These are phyloP conservation scores for Nidula microcarpa DNA, from an alignment of 768 basidiomycete species.

Conservation along the genomic window DNA sequence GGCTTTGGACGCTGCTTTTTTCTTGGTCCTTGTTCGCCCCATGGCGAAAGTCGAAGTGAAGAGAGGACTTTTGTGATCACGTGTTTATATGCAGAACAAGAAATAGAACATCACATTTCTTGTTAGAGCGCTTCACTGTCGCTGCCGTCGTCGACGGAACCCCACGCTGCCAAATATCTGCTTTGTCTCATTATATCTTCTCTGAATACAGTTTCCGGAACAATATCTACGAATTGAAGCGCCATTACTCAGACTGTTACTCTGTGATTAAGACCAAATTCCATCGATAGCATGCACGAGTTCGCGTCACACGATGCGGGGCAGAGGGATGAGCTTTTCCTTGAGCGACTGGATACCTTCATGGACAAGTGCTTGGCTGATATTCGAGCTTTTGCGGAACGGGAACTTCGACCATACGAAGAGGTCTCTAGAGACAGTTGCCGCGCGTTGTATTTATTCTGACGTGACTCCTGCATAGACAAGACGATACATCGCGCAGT, in stretches of 20 bases:
- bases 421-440: conserved; percentile 37
- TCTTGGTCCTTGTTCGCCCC: conserved; percentile 55
- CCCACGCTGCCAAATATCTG: too few relatives aligned
- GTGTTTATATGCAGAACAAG: conserved; percentile 9
- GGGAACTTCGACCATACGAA: conserved; percentile 56
- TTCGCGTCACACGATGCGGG: conserved; percentile 22
- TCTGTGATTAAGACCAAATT: conserved; percentile 4
- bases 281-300: conserved; percentile 25
- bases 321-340: conserved; percentile 49
- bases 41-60: conserved; percentile 23
- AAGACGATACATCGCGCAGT: conserved; percentile 56
- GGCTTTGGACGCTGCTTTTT: conserved; percentile 34
- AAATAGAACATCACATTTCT: too few relatives aligned
- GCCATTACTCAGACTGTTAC: background rate
- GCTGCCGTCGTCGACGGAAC: too few relatives aligned
- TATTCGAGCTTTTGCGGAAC: conserved; percentile 55
- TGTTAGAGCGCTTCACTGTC: too few relatives aligned
- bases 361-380: conserved; percentile 56
- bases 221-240: background rate
- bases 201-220: background rate
- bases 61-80: conserved; percentile 11
- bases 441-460: conserved; percentile 8
- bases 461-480: conserved; percentile 26
- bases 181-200: background rate
- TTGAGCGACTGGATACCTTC: conserved; percentile 62